A percentile compares a stretch with the other conserved stretches of the same genome.
These are phyloP conservation scores for Eleusine indica DNA, from an alignment of 176 grass and related monocot species.

Conservation along the genomic window DNA sequence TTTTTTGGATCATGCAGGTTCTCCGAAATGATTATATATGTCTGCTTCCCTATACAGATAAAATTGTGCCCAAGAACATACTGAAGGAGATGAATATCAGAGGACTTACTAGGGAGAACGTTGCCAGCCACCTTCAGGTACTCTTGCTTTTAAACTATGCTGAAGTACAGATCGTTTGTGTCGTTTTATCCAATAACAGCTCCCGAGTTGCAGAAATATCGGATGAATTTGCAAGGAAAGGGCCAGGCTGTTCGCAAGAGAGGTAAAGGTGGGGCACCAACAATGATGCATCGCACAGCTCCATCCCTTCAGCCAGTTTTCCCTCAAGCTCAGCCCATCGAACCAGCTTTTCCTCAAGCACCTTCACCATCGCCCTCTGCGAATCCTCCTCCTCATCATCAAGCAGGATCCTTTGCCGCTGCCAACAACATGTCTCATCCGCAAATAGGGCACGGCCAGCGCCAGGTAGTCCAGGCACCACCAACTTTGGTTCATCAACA, in stretches of 20 bases:
- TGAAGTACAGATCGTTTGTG: background rate
- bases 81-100: constrained; percentile 24
- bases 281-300: background rate
- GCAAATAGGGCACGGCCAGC: background rate
- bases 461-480: background rate
- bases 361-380: background rate
- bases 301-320: background rate
- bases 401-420: background rate
- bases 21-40: background rate
- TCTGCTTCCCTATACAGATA: background rate
- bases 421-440: background rate
- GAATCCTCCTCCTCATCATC: background rate
- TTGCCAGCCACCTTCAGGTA: constrained; percentile 59
- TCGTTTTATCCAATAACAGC: background rate
- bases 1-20: background rate
- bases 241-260: background rate
- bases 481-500: background rate
- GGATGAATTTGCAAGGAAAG: background rate
- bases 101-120: constrained; percentile 31
- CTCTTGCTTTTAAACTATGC: background rate
- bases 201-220: constrained; percentile 29
- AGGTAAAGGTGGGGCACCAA: no score
- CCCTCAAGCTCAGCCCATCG: background rate
- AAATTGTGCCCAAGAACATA: constrained; percentile 42
- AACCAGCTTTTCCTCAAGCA: background rate